Evolutionary conservation across 441 rosid genomes (phyloP), one percentile per base, ranked within the genome.

Genomic region (Daphne laureola): DNA sequence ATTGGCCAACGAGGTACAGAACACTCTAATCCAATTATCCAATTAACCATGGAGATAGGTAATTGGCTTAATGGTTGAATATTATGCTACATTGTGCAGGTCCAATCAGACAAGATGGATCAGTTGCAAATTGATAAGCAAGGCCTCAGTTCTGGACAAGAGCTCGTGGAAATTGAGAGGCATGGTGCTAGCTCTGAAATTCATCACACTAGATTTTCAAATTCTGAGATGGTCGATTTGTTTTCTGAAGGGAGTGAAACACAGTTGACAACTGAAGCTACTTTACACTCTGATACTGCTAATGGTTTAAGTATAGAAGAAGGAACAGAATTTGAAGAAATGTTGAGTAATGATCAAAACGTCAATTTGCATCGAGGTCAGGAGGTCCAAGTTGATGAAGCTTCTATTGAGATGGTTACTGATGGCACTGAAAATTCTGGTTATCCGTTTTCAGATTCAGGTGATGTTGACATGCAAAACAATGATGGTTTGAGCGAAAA

Each of bases 1-100:
- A 53, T 70, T 58, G 43, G 53, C 44, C 1, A 40, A 45, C 42
- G 59, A 55, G 65, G 67, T 53, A 60, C 67, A 63, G 65, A 41
- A 55, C 49, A 52, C 43, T 63, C 66, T 53, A 54, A 27, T n/a
- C n/a, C n/a, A n/a, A n/a, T n/a, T n/a, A 49, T 59, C 58, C 12
- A 49, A 57, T 11, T 23, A 38, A 49, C 49, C 23, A 17, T 48
- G 31, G 50, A 53, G 38, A 17, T 55, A 57, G 63, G 25, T 51
- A 35, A 53, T 45, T 61, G 43, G 49, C 44, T 36, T 17, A 43
- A 21, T 46, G 11, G 41, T 38, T 15, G 53, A 43, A 52, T 44
- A 43, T 46, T 56, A 44, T 26, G 27, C 46, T 40, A 40, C 31
- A 17, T 57, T 59, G 54, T 50, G 42, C 67, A 38, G 63, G 64